A percentile compares a stretch with the other conserved stretches of the same genome.
These are phyloP conservation scores for Diplodia intermedia DNA, from an alignment of 2,329 filamentous ascomycete genomes.

Conservation along the genomic window DNA sequence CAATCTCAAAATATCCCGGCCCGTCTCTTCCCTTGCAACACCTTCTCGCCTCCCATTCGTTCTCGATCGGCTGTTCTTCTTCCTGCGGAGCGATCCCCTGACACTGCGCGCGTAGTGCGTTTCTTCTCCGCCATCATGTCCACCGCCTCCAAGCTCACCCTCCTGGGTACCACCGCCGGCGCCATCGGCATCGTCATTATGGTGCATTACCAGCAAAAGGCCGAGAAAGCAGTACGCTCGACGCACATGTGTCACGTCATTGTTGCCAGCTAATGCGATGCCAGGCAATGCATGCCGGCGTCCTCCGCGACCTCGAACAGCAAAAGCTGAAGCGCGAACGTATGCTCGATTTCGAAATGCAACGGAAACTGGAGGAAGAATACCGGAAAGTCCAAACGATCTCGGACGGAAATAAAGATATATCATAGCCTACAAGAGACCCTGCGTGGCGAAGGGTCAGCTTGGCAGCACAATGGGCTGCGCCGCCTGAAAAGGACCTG, in stretches of 20 bases:
- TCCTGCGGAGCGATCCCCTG: not conserved
- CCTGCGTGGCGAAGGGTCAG: not conserved
- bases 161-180: slow-evolving; percentile 77
- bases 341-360: slow-evolving; percentile 93
- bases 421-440: not conserved
- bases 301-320: slow-evolving; percentile 93
- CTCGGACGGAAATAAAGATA: slow-evolving; percentile 41
- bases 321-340: slow-evolving; percentile 89
- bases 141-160: slow-evolving; percentile 83
- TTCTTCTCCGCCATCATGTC: slow-evolving; percentile 69
- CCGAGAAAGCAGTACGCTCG: slow-evolving; percentile 76
- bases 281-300: slow-evolving; percentile 94
- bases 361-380: slow-evolving; percentile 82
- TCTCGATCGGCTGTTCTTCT: not conserved
- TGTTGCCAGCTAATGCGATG: not conserved
- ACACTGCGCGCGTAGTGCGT: not conserved
- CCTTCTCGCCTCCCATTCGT: slow-evolving; percentile 3
- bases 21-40: slow-evolving; percentile 18
- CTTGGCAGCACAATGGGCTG: not conserved
- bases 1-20: slow-evolving; percentile 10
- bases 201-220: slow-evolving; percentile 87
- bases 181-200: slow-evolving; percentile 79
- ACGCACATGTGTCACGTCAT: slow-evolving; percentile 34
- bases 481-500: slow-evolving; percentile 8
- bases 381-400: slow-evolving; percentile 90